A percentile compares a stretch with the other conserved stretches of the same genome.
phyloP scores from a whole-genome alignment of 2,329 filamentous ascomycete species.

The Epichloe coenophiala region DNA sequence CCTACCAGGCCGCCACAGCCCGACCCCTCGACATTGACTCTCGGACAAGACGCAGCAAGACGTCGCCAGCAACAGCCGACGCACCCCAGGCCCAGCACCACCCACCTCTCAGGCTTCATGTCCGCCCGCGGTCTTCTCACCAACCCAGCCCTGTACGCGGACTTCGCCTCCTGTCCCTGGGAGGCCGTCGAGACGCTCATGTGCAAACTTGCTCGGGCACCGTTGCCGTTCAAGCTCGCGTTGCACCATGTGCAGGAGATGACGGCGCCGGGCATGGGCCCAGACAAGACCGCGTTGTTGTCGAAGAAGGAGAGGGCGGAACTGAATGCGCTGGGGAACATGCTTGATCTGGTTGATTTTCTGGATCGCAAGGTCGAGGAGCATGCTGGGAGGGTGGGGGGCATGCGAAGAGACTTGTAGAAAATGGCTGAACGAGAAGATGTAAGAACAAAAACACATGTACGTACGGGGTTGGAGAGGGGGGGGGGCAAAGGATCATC shows the following conservation, averaged over 20 bases:
- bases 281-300: slow-evolving; percentile 38
- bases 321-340: slow-evolving; percentile 35
- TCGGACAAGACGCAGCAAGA: slow-evolving; percentile 9
- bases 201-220: slow-evolving; percentile 39
- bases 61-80: background rate
- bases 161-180: slow-evolving; percentile 43
- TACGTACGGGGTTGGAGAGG: too few relatives aligned
- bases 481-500: too few relatives aligned
- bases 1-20: slow-evolving; percentile 23
- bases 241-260: slow-evolving; percentile 57
- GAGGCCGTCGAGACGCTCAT: slow-evolving; percentile 51
- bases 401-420: slow-evolving; percentile 21
- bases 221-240: slow-evolving; percentile 49
- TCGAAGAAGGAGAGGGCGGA: slow-evolving; percentile 40
- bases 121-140: slow-evolving; percentile 53
- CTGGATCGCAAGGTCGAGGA: slow-evolving; percentile 36
- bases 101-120: slow-evolving; percentile 50
- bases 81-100: slow-evolving; percentile 24
- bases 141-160: slow-evolving; percentile 53
- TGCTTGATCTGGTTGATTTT: slow-evolving; percentile 47
- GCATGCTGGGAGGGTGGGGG: slow-evolving; percentile 18
- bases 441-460: background rate
- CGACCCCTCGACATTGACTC: slow-evolving; percentile 19
- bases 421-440: background rate
- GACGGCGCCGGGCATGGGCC: slow-evolving; percentile 42